These are phyloP conservation scores for Pichia sp. DNA, from an alignment of 1,139 yeast genomes.

Conservation along the genomic window DNA sequence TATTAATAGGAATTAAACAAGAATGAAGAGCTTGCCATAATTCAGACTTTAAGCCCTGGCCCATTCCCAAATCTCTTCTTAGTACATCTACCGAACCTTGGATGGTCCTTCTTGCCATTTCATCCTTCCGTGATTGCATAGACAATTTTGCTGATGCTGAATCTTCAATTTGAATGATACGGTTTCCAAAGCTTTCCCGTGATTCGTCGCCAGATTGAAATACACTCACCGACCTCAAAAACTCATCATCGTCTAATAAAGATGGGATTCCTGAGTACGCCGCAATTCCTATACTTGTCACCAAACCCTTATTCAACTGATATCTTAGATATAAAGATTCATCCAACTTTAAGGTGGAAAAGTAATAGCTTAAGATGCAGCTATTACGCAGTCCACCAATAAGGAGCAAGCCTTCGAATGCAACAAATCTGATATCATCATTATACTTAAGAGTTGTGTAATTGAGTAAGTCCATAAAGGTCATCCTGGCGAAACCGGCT, in stretches of 20 bases:
- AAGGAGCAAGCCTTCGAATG: slow-evolving; percentile 63
- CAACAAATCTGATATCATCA: slow-evolving; percentile 57
- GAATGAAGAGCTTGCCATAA: slow-evolving; percentile 72
- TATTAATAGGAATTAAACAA: slow-evolving; percentile 53
- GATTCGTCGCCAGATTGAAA: slow-evolving; percentile 1
- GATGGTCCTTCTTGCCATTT: slow-evolving; percentile 43
- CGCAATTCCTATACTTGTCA: slow-evolving; percentile 56
- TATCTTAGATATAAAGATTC: slow-evolving; percentile 49
- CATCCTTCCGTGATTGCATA: slow-evolving; percentile 48
- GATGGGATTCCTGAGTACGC: slow-evolving; percentile 61
- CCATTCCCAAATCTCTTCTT: slow-evolving; percentile 60
- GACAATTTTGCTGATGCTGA: slow-evolving; percentile 35
- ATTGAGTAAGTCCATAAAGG: slow-evolving; percentile 46
- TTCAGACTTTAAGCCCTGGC: slow-evolving; percentile 52
- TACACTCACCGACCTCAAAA: slow-evolving; percentile 29
- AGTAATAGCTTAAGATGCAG: slow-evolving; percentile 56
- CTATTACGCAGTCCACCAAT: slow-evolving; percentile 75
- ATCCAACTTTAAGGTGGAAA: slow-evolving; percentile 55
- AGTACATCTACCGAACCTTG: slow-evolving; percentile 64
- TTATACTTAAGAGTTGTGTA: slow-evolving; percentile 50
- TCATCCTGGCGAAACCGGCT: slow-evolving; percentile 49
- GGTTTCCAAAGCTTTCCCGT: slow-evolving; percentile 24
- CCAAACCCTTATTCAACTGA: slow-evolving; percentile 45
- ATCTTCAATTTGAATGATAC: slow-evolving; percentile 50
- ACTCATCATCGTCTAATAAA: slow-evolving; percentile 55